These are phyloP conservation scores for rapeseed (Brassica napus) DNA, from an alignment of 345 rosid genomes.

Conservation along the genomic window Da-Ae NC_063447.1:52551001-52551500, in stretches of 20 bases:
- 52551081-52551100: background rate
- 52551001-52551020: slow-evolving; percentile 29
- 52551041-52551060: background rate
- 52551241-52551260: background rate
- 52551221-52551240: background rate
- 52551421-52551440: background rate
- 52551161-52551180: background rate
- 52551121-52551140: background rate
- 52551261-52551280: background rate
- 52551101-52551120: background rate
- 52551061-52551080: slow-evolving; percentile 7
- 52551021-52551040: background rate
- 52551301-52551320: background rate
- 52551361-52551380: background rate
- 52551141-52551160: background rate
- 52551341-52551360: background rate
- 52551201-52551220: background rate
- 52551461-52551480: background rate
- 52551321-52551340: background rate
- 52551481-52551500: background rate
- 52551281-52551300: background rate
- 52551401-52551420: background rate
- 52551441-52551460: background rate
- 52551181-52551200: background rate
- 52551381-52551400: background rate